These are phyloP conservation scores for Globisporangium acanthophoron DNA, from an alignment of 352 stramenopile genomes.

Conservation along the genomic window DNA sequence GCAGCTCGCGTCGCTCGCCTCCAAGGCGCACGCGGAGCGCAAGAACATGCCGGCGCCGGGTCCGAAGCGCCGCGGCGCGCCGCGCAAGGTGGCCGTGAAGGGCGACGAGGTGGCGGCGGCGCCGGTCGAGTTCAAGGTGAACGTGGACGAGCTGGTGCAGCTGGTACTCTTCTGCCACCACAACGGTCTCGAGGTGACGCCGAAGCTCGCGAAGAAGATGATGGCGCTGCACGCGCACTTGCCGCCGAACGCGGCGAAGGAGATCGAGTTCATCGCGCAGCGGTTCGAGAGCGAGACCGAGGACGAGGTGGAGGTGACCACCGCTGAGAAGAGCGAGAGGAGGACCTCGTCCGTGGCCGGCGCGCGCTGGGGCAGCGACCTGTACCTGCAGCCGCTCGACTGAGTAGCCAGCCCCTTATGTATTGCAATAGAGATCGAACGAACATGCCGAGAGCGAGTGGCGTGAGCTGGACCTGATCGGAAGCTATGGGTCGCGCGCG, in stretches of 20 bases:
- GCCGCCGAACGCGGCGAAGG: constrained; percentile 29
- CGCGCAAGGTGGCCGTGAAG: constrained; percentile 5
- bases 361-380: constrained; percentile 20
- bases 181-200: constrained; percentile 36
- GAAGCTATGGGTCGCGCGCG: no score
- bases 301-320: constrained; percentile 5
- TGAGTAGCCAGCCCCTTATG: constrained; percentile 3
- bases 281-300: constrained; percentile 14
- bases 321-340: background rate
- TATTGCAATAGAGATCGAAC: constrained; percentile 7
- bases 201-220: constrained; percentile 30
- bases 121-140: constrained; percentile 22
- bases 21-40: constrained; percentile 18
- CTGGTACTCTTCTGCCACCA: constrained; percentile 57
- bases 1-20: constrained; percentile 25
- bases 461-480: no score
- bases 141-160: constrained; percentile 36
- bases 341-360: background rate
- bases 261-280: constrained; percentile 39
- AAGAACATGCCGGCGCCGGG: constrained; percentile 9
- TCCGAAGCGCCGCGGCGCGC: constrained; percentile 20
- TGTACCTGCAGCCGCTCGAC: constrained; percentile 25
- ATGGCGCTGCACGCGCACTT: constrained; percentile 35
- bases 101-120: constrained; percentile 5
- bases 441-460: no score